These are phyloP conservation scores for Tuber aestivum DNA, from an alignment of 495 filamentous ascomycete genomes.

Conservation along the genomic window DNA sequence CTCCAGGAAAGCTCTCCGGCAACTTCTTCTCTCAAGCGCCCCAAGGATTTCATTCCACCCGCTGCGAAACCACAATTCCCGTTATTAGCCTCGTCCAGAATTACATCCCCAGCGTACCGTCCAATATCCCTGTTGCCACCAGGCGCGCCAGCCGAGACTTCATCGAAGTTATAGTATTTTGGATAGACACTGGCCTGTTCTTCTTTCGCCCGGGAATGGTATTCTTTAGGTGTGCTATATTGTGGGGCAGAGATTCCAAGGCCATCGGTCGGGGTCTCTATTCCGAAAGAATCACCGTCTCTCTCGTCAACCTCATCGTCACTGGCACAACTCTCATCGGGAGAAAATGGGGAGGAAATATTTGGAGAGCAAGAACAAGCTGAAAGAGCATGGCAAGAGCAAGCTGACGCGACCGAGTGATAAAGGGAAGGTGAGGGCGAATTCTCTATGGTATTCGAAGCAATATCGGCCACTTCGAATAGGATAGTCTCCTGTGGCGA, in stretches of 20 bases:
- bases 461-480: not conserved
- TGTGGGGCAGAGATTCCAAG: slow-evolving; percentile 28
- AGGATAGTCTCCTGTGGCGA: not conserved
- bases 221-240: not conserved
- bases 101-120: slow-evolving; percentile 38
- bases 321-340: slow-evolving; percentile 31
- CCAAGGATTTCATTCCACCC: slow-evolving; percentile 21
- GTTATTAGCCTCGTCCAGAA: slow-evolving; percentile 20
- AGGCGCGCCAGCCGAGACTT: slow-evolving; percentile 23
- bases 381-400: slow-evolving; percentile 27
- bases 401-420: slow-evolving; percentile 28
- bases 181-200: slow-evolving; percentile 16
- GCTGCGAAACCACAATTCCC: slow-evolving; percentile 8
- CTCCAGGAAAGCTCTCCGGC: slow-evolving; percentile 38
- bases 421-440: slow-evolving; percentile 20
- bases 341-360: slow-evolving; percentile 28
- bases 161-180: slow-evolving; percentile 40
- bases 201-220: slow-evolving; percentile 18
- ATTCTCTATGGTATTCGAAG: not conserved
- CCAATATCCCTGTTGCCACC: slow-evolving; percentile 40
- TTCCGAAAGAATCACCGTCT: slow-evolving; percentile 27
- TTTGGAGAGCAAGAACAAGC: slow-evolving; percentile 27
- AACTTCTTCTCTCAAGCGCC: slow-evolving; percentile 39
- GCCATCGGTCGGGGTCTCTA: slow-evolving; percentile 33
- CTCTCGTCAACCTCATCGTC: slow-evolving; percentile 24